These are phyloP conservation scores for Tolypocladium endophyticum DNA, from an alignment of 2,329 filamentous ascomycete species.

Conservation along the genomic window DNA sequence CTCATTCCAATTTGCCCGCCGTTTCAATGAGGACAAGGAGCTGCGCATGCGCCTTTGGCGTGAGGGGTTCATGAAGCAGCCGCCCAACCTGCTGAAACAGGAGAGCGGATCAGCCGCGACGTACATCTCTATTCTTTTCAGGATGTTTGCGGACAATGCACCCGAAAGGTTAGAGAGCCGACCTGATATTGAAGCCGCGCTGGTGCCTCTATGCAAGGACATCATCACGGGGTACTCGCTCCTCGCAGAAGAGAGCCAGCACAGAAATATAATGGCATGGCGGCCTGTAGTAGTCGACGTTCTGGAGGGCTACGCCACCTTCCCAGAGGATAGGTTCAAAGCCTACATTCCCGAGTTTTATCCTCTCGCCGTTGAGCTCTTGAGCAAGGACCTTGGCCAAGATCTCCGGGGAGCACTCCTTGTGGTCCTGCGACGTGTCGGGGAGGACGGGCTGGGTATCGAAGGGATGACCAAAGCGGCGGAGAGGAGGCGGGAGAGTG, in stretches of 20 bases:
- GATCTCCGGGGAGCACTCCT: conserved; percentile 75
- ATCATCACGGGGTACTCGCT: conserved; percentile 78
- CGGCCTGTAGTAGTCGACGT: conserved; percentile 94
- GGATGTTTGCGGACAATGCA: conserved; percentile 90
- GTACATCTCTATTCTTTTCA: conserved; percentile 89
- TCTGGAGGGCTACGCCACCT: conserved; percentile 80
- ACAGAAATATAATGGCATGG: conserved; percentile 95
- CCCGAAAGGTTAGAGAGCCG: conserved; percentile 72
- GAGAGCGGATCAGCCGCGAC: conserved; percentile 87
- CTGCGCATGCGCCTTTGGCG: conserved; percentile 88
- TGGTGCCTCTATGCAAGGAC: conserved; percentile 91
- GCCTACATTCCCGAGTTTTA: conserved; percentile 78
- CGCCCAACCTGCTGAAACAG: conserved; percentile 94
- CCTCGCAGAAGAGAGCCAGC: conserved; percentile 92
- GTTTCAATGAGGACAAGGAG: conserved; percentile 97
- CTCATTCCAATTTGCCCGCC: conserved; percentile 90
- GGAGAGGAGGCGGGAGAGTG: conserved; percentile 28
- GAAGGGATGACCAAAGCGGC: conserved; percentile 31
- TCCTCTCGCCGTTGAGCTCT: conserved; percentile 70
- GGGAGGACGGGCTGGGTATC: conserved; percentile 60
- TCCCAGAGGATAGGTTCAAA: conserved; percentile 70
- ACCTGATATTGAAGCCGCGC: conserved; percentile 75
- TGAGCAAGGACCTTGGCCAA: conserved; percentile 68
- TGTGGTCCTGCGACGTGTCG: conserved; percentile 67
- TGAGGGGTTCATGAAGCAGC: conserved; percentile 99